phyloP scores from a whole-genome alignment of 148 eudicot genomes.

The Nyssa sinensis region DNA sequence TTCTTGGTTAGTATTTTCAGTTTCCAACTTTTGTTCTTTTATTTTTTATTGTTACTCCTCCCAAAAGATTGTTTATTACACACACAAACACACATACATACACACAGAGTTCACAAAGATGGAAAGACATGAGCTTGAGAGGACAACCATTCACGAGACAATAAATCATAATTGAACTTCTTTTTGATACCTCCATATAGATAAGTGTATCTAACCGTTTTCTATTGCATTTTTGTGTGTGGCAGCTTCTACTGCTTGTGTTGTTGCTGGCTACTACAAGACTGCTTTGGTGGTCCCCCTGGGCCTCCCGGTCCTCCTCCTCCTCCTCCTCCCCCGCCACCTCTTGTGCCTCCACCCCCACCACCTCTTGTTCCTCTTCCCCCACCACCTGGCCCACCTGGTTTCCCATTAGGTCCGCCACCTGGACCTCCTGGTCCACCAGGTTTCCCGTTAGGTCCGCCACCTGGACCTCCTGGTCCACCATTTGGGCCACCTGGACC shows the following conservation, averaged over 20 bases:
- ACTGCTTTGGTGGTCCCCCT: constrained; percentile 31
- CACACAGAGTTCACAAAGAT: neutral
- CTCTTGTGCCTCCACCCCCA: constrained; percentile 4
- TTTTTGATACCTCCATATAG: neutral
- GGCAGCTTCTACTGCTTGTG: constrained; percentile 41
- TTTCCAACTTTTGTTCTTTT: neutral
- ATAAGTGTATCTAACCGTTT: no score
- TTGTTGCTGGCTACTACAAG: constrained; percentile 43
- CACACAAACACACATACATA: no score
- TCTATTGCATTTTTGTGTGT: neutral
- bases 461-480: constrained; percentile 8
- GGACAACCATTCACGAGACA: neutral
- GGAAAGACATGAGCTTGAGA: no score
- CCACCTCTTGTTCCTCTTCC: constrained; percentile 5
- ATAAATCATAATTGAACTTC: neutral
- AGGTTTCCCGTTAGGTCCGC: no score
- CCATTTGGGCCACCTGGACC: constrained; percentile 2
- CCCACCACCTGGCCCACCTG: neutral
- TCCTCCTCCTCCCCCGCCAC: neutral
- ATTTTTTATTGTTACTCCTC: neutral
- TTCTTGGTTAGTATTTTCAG: constrained; percentile 31
- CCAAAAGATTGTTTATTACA: neutral
- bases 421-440: neutral
- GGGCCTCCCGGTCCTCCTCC: constrained; percentile 11
- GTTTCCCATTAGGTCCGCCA: no score